These are phyloP conservation scores for Citrus maxima DNA, from an alignment of 345 rosid species.

Conservation along the genomic window DNA sequence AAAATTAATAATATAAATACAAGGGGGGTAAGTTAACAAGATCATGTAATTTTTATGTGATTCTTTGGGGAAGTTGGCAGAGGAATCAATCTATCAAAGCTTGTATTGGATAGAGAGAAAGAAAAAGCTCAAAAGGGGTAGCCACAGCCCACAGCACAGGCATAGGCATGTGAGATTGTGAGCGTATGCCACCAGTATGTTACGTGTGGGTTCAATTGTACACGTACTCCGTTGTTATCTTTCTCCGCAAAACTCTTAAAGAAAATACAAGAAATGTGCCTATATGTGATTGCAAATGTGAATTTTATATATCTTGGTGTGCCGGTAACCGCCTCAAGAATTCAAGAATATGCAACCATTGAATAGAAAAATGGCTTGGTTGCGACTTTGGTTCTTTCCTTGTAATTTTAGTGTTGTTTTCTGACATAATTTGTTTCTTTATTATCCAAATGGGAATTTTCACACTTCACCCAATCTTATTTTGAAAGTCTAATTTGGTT, in stretches of 20 bases:
- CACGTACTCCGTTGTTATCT: background rate
- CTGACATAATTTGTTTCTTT: background rate
- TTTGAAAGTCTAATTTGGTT: background rate
- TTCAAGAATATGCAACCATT: background rate
- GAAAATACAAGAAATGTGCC: background rate
- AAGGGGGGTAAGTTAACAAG: background rate
- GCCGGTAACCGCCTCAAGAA: background rate
- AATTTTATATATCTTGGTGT: background rate
- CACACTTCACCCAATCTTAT: background rate
- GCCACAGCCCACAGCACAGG: background rate
- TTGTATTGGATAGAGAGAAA: background rate
- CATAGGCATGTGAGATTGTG: background rate
- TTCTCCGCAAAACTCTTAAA: background rate
- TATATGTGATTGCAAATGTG: background rate
- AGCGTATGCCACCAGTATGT: too few species aligned
- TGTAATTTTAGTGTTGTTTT: too few species aligned
- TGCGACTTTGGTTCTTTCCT: too few species aligned
- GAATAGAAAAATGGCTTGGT: background rate
- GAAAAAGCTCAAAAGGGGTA: background rate
- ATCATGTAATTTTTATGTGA: background rate
- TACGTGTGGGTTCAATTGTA: background rate
- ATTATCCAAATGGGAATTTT: background rate
- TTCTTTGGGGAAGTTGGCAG: background rate
- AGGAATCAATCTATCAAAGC: background rate
- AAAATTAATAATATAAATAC: background rate